Evolutionary conservation across 1,284 basidiomycete genomes (phyloP), one percentile per base, ranked within the genome.

Genomic region (Tetrapyrgos nigripes): DNA sequence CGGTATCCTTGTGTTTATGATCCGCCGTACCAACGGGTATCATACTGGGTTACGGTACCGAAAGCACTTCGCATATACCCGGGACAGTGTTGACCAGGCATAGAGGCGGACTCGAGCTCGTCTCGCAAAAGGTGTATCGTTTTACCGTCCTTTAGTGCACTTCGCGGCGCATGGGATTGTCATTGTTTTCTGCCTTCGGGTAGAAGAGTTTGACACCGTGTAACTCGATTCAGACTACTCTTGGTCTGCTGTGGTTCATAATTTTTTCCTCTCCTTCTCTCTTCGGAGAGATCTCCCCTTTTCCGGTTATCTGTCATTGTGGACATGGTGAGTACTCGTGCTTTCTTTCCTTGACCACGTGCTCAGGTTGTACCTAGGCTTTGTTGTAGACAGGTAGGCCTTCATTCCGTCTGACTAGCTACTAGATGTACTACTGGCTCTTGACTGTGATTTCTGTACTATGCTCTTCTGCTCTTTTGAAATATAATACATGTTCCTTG

Each of bases 211-310:
- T 54, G 21, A 48, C 27, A 40, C 58, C 57, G 70, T 70, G 78
- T 71, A 81, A 83, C 83, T 83, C 78, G 79, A 84, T 79, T 83
- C 82, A 82, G 81, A 83, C 82, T 83, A 82, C 74, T 84, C 80
- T 80, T 67, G 73, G 73, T 67, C 77, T 83, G 78, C 79, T 70
- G 70, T 72, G 66, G 43, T 54, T 37, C 28, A n/a, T 50, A 70
- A 65, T 68, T 71, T 70, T 70, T 69, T 57, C 50, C 55, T 56
- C 28, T 17, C 46, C 40, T 61, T 62, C 31, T 63, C 64, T 53
- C 61, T 63, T 64, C 50, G 57, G 64, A 61, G 65, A 62, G 59
- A 44, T 29, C 28, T n/a, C n/a, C n/a, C n/a, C 53, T 46, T n/a
- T 8, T 55, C 24, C 19, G 5, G 27, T 27, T 23, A 5, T 27